Evolutionary conservation across 164 flowering plant species (phyloP), one percentile per base, ranked within the genome.

Genomic region (Echeveria elegans): DNA sequence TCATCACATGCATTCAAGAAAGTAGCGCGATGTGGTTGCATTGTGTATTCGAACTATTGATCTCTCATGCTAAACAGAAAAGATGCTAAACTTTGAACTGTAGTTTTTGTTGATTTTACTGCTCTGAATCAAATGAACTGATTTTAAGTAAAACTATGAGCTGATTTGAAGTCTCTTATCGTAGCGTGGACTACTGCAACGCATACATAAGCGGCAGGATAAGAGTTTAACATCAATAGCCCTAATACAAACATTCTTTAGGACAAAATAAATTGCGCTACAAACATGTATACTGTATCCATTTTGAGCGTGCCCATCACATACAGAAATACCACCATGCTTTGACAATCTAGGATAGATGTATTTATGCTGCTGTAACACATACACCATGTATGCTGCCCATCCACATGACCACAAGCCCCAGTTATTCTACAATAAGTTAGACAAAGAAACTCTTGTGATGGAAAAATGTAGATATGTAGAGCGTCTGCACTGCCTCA

Each of bases 221-320:
- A 50, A 21, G 8, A n/a, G 56, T n/a, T 23, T 5, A 50, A n/a
- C n/a, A n/a, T 23, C 23, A 50, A 2, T n/a, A 21, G 21, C 56
- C 24, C 11, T n/a, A 50, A 50, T 50, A n/a, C n/a, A 50, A 14
- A 1, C 12, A 7, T 23, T 26, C 26, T 26, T 53, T 53, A 53
- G 56, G 15, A 43, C 11, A 12, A 56, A 32, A 56, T n/a, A 26
- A 53, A 56, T 56, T 56, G 12, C 61, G 61, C 61, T 56, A 0
- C 61, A 56, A 56, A 56, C 61, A 56, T 56, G 61, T 28, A n/a
- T n/a, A 50, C 0, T 28, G 31, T 14, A 56, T 56, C 11, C 61
- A 56, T 56, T 26, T 56, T 56, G 61, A 56, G 61, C 61, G 61
- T 56, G 28, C 1, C n/a, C 59, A 9, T 53, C 28, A 53, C 59